Evolutionary conservation across 805 yeast species (phyloP).

Genomic region (Candida lessepsii): DNA sequence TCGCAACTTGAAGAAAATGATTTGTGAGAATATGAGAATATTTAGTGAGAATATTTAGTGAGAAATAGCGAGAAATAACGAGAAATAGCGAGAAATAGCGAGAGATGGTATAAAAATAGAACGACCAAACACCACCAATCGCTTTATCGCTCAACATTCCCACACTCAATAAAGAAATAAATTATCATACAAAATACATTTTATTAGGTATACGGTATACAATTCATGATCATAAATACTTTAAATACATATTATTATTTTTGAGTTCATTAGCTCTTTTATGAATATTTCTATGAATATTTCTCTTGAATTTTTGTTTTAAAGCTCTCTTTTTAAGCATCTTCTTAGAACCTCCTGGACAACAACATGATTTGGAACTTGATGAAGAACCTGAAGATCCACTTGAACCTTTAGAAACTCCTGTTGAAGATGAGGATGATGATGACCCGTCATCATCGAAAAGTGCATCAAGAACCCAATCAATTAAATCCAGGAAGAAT

Average conservation of each 20-base stretch:
- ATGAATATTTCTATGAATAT: slow-evolving; percentile 17
- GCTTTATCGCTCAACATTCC: too few relatives aligned
- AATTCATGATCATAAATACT: slow-evolving; percentile 13
- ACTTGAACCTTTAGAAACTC: slow-evolving; percentile 12
- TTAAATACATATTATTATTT: slow-evolving; percentile 13
- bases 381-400: slow-evolving; percentile 7
- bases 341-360: slow-evolving; percentile 13
- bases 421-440: slow-evolving; percentile 9
- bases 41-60: too few relatives aligned
- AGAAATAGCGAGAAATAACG: too few relatives aligned
- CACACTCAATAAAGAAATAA: too few relatives aligned
- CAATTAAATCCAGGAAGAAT: slow-evolving; percentile 15
- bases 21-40: too few relatives aligned
- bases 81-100: too few relatives aligned
- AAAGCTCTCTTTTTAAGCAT: slow-evolving; percentile 17
- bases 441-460: slow-evolving; percentile 21
- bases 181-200: too few relatives aligned
- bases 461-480: slow-evolving; percentile 19
- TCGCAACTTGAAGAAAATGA: too few relatives aligned
- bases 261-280: slow-evolving; percentile 16
- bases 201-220: slow-evolving; percentile 13
- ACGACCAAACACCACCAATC: too few relatives aligned
- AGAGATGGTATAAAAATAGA: too few relatives aligned
- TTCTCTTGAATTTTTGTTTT: slow-evolving; percentile 19
- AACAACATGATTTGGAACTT: slow-evolving; percentile 5